Percentiles rank a stretch among this genome's conserved stretches.
phyloP scores from a whole-genome alignment of 75 land plant species.

The Azolla pinnata region DNA sequence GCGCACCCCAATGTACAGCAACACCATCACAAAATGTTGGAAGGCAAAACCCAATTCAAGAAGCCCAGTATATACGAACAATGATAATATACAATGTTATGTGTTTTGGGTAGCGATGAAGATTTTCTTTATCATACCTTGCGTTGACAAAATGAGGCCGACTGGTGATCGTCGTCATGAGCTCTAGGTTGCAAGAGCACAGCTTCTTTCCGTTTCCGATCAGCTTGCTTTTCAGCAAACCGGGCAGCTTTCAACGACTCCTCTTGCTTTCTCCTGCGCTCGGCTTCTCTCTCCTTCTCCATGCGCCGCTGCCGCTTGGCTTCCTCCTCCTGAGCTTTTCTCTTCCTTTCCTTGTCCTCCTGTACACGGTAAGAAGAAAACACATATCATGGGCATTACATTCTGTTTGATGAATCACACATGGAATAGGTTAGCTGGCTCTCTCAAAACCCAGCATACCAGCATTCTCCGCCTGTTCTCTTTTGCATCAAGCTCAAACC shows the following conservation, averaged over 20 bases:
- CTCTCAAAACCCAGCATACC: too few species aligned
- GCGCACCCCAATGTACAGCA: neutral
- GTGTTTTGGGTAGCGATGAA: neutral
- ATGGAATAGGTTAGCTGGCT: too few species aligned
- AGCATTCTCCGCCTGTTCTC: slow-evolving; percentile 23
- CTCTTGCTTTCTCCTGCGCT: slow-evolving; percentile 19
- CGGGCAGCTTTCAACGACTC: slow-evolving; percentile 19
- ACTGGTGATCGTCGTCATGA: slow-evolving; percentile 14
- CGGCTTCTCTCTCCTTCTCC: slow-evolving; percentile 42
- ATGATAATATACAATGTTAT: too few species aligned
- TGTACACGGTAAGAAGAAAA: too few species aligned
- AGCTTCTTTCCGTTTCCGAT: slow-evolving; percentile 25
- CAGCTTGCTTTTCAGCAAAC: slow-evolving; percentile 22
- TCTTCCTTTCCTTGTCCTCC: slow-evolving; percentile 33
- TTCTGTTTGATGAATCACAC: too few species aligned
- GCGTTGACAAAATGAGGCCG: too few species aligned
- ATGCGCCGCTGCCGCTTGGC: slow-evolving; percentile 24
- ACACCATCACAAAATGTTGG: too few species aligned
- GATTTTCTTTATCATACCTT: too few species aligned
- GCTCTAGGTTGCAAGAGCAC: slow-evolving; percentile 9
- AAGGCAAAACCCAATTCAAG: too few species aligned
- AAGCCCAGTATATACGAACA: too few species aligned
- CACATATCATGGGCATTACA: too few species aligned
- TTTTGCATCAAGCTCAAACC: slow-evolving; percentile 38
- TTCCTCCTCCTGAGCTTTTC: slow-evolving; percentile 35